Percentiles rank a stretch among this genome's conserved stretches.
Evolutionary conservation across 1,284 basidiomycete species (phyloP).

Genomic region (Inonotus hispidus): DNA sequence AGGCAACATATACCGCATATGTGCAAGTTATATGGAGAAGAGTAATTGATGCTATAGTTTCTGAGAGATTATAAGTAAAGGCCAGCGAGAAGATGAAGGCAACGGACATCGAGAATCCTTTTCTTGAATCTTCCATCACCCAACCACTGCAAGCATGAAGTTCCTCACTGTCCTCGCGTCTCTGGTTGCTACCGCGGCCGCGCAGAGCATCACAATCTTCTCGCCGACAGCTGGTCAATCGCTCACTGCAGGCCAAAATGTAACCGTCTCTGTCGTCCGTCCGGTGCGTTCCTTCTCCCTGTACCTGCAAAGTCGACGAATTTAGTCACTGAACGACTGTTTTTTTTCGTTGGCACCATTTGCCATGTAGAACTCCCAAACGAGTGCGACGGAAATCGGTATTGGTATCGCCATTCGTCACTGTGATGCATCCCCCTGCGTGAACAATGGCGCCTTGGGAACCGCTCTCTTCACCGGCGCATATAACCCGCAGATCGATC

Average conservation of each 20-base stretch:
- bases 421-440: conserved; percentile 31
- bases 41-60: no score
- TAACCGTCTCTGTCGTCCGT: conserved; percentile 39
- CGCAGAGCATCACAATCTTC: conserved; percentile 37
- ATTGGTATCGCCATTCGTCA: conserved; percentile 37
- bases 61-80: no score
- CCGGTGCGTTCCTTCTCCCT: conserved; percentile 31
- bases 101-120: no score
- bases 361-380: conserved; percentile 32
- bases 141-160: background rate
- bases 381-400: conserved; percentile 36
- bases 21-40: no score
- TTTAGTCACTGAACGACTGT: background rate
- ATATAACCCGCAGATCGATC: conserved; percentile 35
- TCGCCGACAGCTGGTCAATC: conserved; percentile 30
- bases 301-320: background rate
- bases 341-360: background rate
- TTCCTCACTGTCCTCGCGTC: conserved; percentile 6
- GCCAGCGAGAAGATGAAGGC: no score
- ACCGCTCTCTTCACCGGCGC: conserved; percentile 39
- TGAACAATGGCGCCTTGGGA: conserved; percentile 32
- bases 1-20: no score
- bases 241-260: conserved; percentile 31
- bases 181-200: conserved; percentile 25
- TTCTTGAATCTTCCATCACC: background rate